Percentiles rank a stretch among this genome's conserved stretches.
phyloP scores from a whole-genome alignment of 2,329 filamentous ascomycete species.

The Aspergillus sp. region DNA sequence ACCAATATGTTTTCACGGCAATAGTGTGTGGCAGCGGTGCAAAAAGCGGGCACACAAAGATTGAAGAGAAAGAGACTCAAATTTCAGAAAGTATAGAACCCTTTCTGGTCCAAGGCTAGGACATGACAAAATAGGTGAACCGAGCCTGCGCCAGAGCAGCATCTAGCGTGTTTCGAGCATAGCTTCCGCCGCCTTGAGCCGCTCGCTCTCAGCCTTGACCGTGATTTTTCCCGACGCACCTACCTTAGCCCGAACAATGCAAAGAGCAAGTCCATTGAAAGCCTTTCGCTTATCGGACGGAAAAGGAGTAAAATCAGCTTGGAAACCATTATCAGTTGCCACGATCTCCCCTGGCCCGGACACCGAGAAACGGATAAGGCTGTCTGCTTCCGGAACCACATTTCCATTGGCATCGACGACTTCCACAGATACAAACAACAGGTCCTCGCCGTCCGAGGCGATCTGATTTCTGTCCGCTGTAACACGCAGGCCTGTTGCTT shows the following conservation, averaged over 20 bases:
- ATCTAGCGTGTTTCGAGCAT: no score
- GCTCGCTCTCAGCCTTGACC: not conserved
- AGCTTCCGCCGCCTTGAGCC: not conserved
- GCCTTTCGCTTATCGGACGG: not conserved
- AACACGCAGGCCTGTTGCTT: not conserved
- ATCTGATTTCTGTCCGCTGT: not conserved
- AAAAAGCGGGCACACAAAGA: no score
- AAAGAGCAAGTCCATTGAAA: constrained; percentile 2
- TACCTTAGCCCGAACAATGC: not conserved
- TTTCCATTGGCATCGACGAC: not conserved
- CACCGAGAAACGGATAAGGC: not conserved
- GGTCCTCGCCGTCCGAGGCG: constrained; percentile 4
- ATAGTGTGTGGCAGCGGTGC: no score
- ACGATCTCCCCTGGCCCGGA: constrained; percentile 2
- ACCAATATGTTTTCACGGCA: no score
- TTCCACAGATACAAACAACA: constrained; percentile 1
- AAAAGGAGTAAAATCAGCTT: constrained; percentile 1
- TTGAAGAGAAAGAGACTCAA: no score
- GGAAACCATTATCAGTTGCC: constrained; percentile 8
- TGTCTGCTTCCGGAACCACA: constrained; percentile 1
- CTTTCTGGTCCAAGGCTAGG: no score
- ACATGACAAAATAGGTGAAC: no score
- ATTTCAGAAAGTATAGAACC: no score
- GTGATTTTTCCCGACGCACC: not conserved
- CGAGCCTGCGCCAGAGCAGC: no score